phyloP scores from a whole-genome alignment of 352 stramenopile genomes.

The Aphanomyces astaci region DNA sequence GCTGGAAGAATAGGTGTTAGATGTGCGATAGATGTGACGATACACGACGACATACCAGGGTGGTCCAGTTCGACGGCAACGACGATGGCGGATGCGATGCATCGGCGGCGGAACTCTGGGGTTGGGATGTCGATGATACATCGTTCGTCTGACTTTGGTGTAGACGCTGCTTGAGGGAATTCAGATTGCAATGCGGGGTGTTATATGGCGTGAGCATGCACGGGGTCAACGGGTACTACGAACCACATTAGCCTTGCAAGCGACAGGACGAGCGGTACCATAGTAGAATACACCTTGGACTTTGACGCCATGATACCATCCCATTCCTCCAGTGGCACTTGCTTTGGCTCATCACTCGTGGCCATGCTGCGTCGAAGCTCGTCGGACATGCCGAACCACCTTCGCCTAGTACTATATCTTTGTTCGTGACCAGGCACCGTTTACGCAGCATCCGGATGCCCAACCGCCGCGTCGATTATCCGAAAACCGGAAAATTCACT shows the following conservation, averaged over 20 bases:
- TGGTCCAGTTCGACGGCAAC: not conserved
- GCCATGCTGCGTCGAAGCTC: slow-evolving; percentile 8
- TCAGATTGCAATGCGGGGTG: slow-evolving; percentile 17
- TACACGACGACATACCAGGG: not conserved
- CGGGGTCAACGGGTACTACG: slow-evolving; percentile 17
- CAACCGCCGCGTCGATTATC: not conserved
- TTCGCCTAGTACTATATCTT: not conserved
- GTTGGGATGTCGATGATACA: not conserved
- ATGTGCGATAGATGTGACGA: not conserved
- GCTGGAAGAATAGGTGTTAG: too few relatives aligned
- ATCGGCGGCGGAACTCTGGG: not conserved
- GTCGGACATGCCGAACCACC: not conserved
- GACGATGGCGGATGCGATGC: not conserved
- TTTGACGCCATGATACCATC: slow-evolving; percentile 18
- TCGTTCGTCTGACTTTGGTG: not conserved
- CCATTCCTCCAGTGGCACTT: slow-evolving; percentile 8
- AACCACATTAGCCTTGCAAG: not conserved
- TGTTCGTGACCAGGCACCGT: not conserved
- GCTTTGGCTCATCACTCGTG: slow-evolving; percentile 4
- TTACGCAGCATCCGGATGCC: slow-evolving; percentile 6
- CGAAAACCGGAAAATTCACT: not conserved
- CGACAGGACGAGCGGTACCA: too few relatives aligned
- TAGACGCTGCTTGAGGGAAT: slow-evolving; percentile 12
- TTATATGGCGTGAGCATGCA: slow-evolving; percentile 23
- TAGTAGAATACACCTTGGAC: not conserved